phyloP scores from a whole-genome alignment of 441 rosid species.

The Capsella rubella region DNA sequence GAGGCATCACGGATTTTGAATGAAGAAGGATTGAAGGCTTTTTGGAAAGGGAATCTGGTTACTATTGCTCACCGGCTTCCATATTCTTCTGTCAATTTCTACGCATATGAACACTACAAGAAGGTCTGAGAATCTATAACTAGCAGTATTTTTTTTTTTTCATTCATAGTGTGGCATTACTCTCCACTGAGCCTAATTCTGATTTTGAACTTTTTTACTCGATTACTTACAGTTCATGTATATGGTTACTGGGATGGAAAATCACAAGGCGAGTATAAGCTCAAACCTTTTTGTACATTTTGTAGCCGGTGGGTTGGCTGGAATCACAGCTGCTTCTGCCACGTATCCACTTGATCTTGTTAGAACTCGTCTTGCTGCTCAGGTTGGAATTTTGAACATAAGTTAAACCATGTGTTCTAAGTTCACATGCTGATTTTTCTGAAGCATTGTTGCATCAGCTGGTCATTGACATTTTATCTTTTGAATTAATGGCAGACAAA shows the following conservation, averaged over 20 bases:
- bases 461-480: neutral
- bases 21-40: slow-evolving; percentile 91
- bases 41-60: slow-evolving; percentile 96
- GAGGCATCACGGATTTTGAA: slow-evolving; percentile 88
- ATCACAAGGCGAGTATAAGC: slow-evolving; percentile 55
- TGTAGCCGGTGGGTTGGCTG: slow-evolving; percentile 90
- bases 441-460: slow-evolving; percentile 17
- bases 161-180: neutral
- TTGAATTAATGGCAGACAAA: slow-evolving; percentile 63
- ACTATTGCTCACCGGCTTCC: slow-evolving; percentile 93
- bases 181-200: neutral
- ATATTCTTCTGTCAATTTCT: slow-evolving; percentile 86
- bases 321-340: slow-evolving; percentile 92
- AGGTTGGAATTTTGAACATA: slow-evolving; percentile 50
- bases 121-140: slow-evolving; percentile 48
- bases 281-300: slow-evolving; percentile 74
- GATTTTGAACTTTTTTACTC: slow-evolving; percentile 3
- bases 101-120: slow-evolving; percentile 84
- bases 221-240: slow-evolving; percentile 64
- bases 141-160: neutral
- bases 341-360: slow-evolving; percentile 97
- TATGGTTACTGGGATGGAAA: slow-evolving; percentile 61
- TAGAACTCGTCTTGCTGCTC: slow-evolving; percentile 97
- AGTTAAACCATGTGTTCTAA: neutral
- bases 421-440: neutral